Conservation (phyloP, 352 stramenopile species). For the Phytophthora megakarya region DNA sequence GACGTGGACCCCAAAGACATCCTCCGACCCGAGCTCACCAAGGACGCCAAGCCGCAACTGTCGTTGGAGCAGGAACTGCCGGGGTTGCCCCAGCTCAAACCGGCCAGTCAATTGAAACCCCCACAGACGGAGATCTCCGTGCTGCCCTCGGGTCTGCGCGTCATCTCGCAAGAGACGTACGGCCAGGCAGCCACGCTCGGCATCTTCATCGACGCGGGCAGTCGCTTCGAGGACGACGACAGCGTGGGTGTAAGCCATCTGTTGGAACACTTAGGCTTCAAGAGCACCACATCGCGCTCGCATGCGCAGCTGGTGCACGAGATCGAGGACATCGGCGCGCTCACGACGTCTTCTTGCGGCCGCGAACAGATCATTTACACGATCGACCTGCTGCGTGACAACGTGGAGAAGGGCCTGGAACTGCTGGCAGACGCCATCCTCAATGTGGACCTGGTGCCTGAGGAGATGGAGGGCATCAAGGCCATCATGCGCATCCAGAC, state of each 20-base stretch:
- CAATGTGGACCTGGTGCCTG: slow-evolving; percentile 70
- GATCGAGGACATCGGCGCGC: slow-evolving; percentile 93
- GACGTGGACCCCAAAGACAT: slow-evolving; percentile 53
- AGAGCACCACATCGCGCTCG: slow-evolving; percentile 87
- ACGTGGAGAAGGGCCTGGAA: slow-evolving; percentile 89
- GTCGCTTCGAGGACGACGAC: slow-evolving; percentile 75
- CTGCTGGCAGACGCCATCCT: slow-evolving; percentile 91
- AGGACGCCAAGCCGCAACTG: slow-evolving; percentile 50
- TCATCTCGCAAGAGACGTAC: slow-evolving; percentile 97
- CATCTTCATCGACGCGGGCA: slow-evolving; percentile 93
- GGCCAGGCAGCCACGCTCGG: slow-evolving; percentile 94
- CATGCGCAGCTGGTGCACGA: slow-evolving; percentile 88
- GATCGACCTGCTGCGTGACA: slow-evolving; percentile 96
- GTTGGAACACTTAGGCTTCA: slow-evolving; percentile 96
- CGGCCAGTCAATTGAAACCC: slow-evolving; percentile 77
- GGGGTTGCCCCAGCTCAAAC: slow-evolving; percentile 80
- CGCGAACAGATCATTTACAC: slow-evolving; percentile 98
- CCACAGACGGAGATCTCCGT: slow-evolving; percentile 93
- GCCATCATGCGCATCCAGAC: slow-evolving; percentile 94
- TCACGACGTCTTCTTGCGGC: slow-evolving; percentile 89
- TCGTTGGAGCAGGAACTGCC: slow-evolving; percentile 68
- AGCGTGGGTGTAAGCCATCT: slow-evolving; percentile 92
- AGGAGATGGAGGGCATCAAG: slow-evolving; percentile 94
- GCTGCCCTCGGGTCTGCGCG: slow-evolving; percentile 93
- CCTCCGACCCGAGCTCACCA: slow-evolving; percentile 50